Evolutionary conservation across 2,329 filamentous ascomycete genomes (phyloP).

Genomic region (Stachybotrys chartarum): DNA sequence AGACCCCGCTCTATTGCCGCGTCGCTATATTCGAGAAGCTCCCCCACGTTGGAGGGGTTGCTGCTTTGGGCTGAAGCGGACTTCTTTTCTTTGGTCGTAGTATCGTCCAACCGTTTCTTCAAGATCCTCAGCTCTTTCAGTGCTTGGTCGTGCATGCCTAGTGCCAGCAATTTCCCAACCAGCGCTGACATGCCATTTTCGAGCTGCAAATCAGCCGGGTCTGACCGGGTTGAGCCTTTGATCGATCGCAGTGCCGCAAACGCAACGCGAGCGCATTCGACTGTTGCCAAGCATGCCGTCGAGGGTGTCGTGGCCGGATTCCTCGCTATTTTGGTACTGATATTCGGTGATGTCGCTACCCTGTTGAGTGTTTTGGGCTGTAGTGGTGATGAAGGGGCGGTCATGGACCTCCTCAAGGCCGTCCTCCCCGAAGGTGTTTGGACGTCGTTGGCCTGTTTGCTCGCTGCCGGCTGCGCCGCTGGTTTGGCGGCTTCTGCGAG

Average conservation of each 20-base stretch:
- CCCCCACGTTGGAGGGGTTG: constrained; percentile 35
- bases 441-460: constrained; percentile 24
- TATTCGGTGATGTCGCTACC: constrained; percentile 44
- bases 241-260: constrained; percentile 57
- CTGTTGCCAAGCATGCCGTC: constrained; percentile 45
- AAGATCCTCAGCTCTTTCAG: constrained; percentile 60
- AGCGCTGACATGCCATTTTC: constrained; percentile 69
- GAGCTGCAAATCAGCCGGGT: constrained; percentile 58
- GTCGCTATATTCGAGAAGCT: constrained; percentile 56
- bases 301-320: constrained; percentile 21
- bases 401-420: constrained; percentile 45
- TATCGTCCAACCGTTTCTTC: constrained; percentile 52
- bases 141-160: constrained; percentile 61
- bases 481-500: constrained; percentile 60
- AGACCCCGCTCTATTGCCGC: constrained; percentile 37
- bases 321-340: constrained; percentile 24
- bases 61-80: constrained; percentile 15
- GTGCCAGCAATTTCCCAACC: constrained; percentile 54
- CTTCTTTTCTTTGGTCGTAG: constrained; percentile 20
- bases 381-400: constrained; percentile 53
- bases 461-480: constrained; percentile 20
- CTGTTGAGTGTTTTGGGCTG: constrained; percentile 56
- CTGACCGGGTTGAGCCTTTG: constrained; percentile 44
- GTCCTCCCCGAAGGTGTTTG: constrained; percentile 28
- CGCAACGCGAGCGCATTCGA: constrained; percentile 63